These are phyloP conservation scores for Acer negundo DNA, from an alignment of 345 rosid genomes.

Conservation along the genomic window DNA sequence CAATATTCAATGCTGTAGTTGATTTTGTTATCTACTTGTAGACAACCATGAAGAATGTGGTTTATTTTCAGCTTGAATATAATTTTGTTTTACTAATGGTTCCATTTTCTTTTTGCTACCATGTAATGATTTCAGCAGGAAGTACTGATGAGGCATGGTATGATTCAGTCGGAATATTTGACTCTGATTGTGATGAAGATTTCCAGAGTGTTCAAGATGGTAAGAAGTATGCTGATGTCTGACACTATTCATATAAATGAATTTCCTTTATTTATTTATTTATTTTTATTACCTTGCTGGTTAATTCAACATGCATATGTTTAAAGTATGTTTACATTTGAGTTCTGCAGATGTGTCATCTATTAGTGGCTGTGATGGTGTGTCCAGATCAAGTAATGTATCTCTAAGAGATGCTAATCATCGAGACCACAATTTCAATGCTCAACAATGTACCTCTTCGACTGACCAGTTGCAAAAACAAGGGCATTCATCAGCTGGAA, in stretches of 20 bases:
- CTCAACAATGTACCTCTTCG: slow-evolving; percentile 26
- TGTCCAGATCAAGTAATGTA: slow-evolving; percentile 48
- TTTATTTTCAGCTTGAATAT: not conserved
- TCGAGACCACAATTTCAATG: slow-evolving; percentile 33
- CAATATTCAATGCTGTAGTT: not conserved
- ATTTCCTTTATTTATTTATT: not conserved
- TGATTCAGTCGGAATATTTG: slow-evolving; percentile 67
- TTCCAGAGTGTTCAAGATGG: slow-evolving; percentile 85
- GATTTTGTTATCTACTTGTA: not conserved
- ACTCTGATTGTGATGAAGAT: slow-evolving; percentile 88
- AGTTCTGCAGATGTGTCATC: slow-evolving; percentile 62
- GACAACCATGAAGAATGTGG: not conserved
- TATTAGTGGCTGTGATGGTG: slow-evolving; percentile 54
- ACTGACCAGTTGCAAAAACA: slow-evolving; percentile 41
- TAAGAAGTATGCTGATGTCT: slow-evolving; percentile 28
- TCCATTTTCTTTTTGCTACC: slow-evolving; percentile 12
- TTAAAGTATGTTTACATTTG: slow-evolving; percentile 8
- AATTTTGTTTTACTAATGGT: not conserved
- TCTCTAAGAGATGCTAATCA: slow-evolving; percentile 40
- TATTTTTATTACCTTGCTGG: not conserved
- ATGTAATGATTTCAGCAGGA: slow-evolving; percentile 41
- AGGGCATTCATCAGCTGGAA: slow-evolving; percentile 37
- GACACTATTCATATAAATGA: not conserved
- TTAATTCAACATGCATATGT: not conserved
- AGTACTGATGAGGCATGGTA: slow-evolving; percentile 70